Evolutionary conservation across 331 rosid species (phyloP).

Genomic region (Rosa hybrid): DNA sequence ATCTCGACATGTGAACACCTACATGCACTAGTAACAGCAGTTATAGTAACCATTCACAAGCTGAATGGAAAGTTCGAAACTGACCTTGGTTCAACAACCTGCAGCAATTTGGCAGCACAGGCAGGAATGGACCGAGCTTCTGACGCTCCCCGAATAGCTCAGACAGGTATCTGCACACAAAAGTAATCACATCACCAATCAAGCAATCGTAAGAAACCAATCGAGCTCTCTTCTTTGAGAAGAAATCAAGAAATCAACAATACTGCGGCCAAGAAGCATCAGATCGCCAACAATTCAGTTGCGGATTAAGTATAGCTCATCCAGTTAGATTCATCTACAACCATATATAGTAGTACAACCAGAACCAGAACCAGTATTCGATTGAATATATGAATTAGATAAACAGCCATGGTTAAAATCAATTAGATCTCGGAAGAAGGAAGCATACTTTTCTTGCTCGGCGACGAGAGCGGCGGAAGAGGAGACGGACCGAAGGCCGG

Average conservation of each 20-base stretch:
- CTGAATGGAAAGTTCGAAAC: conserved; percentile 25
- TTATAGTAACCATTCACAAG: neutral
- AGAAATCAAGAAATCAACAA: conserved; percentile 4
- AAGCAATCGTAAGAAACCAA: neutral
- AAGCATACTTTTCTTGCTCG: conserved; percentile 76
- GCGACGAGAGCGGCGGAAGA: conserved; percentile 59
- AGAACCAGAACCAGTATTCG: neutral
- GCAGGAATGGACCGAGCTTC: conserved; percentile 72
- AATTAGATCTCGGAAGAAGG: neutral
- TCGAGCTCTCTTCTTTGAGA: neutral
- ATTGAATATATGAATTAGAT: neutral
- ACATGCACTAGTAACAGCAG: neutral
- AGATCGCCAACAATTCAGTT: neutral
- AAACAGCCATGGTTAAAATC: neutral
- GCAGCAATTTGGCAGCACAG: conserved; percentile 67
- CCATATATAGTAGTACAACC: neutral
- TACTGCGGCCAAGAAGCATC: neutral
- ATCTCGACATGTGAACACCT: neutral
- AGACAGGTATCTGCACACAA: conserved; percentile 56
- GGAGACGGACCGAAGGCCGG: conserved; percentile 71
- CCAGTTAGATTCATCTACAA: neutral
- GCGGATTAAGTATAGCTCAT: neutral
- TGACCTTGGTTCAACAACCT: conserved; percentile 91
- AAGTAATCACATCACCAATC: neutral
- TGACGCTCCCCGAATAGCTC: conserved; percentile 84